A percentile compares a stretch with the other conserved stretches of the same genome.
These are phyloP conservation scores for Hippophae tibetana DNA, from an alignment of 306 rosid genomes.

Conservation along the genomic window DNA sequence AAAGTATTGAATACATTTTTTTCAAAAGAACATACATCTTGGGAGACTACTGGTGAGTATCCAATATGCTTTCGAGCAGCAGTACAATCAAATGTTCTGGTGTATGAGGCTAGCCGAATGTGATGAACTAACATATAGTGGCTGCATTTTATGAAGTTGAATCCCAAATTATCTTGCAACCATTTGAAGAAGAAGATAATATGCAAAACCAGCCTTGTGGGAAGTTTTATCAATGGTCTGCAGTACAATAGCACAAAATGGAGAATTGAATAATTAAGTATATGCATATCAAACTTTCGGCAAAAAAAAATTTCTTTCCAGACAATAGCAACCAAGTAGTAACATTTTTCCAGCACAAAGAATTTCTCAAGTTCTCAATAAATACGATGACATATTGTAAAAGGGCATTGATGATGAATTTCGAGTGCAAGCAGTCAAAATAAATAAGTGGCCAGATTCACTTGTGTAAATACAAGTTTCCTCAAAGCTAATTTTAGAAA, in stretches of 20 bases:
- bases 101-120: conserved; percentile 47
- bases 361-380: background rate
- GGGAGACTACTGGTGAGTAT: conserved; percentile 62
- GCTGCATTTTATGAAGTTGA: conserved; percentile 31
- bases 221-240: conserved; percentile 74
- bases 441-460: background rate
- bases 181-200: conserved; percentile 42
- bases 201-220: conserved; percentile 43
- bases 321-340: conserved; percentile 14
- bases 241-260: conserved; percentile 23
- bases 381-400: conserved; percentile 12
- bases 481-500: background rate
- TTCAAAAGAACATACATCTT: conserved; percentile 37
- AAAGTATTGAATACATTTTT: background rate
- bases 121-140: conserved; percentile 42
- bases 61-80: conserved; percentile 60
- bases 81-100: conserved; percentile 53
- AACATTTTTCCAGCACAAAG: conserved; percentile 14
- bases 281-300: conserved; percentile 19
- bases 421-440: background rate
- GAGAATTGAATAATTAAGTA: conserved; percentile 5
- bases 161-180: conserved; percentile 41
- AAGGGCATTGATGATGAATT: background rate
- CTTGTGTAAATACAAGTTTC: background rate
- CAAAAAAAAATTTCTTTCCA: conserved; percentile 6